phyloP scores from a whole-genome alignment of 441 rosid genomes.

The Codiaeum variegatum region DNA sequence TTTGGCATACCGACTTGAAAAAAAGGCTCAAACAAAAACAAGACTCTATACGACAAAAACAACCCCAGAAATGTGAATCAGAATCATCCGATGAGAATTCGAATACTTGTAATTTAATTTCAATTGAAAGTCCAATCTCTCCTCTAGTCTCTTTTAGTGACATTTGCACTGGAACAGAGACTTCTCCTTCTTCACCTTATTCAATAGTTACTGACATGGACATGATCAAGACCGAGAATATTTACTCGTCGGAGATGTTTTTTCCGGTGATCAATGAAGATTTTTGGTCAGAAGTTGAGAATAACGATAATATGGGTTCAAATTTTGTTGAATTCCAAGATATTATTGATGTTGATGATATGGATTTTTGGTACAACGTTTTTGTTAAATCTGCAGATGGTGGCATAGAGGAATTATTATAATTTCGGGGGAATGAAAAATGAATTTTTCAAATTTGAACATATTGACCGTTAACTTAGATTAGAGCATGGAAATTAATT shows the following conservation, averaged over 20 bases:
- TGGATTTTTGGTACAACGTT: constrained; percentile 69
- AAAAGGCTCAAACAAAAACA: constrained; percentile 50
- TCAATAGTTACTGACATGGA: constrained; percentile 22
- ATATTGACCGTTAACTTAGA: not conserved
- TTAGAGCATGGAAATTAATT: too few relatives aligned
- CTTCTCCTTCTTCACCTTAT: constrained; percentile 16
- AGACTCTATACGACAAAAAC: not conserved
- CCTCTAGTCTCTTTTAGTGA: constrained; percentile 54
- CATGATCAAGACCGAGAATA: constrained; percentile 16
- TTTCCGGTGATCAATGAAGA: constrained; percentile 57
- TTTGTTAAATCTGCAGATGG: constrained; percentile 43
- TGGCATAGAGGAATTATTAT: constrained; percentile 30
- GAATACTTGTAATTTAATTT: not conserved
- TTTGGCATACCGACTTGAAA: constrained; percentile 94
- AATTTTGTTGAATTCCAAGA: constrained; percentile 14
- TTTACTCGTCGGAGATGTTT: constrained; percentile 28
- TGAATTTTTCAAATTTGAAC: not conserved
- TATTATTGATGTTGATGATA: constrained; percentile 30
- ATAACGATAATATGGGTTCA: constrained; percentile 12
- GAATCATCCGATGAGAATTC: not conserved
- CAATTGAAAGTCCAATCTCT: constrained; percentile 24
- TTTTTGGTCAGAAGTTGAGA: constrained; percentile 56
- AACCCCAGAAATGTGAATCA: not conserved
- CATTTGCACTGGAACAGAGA: constrained; percentile 36
- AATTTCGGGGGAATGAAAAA: constrained; percentile 9